A percentile compares a stretch with the other conserved stretches of the same genome.
Conservation (phyloP, 1,284 basidiomycete genomes). For the Trametes polyzona region DNA sequence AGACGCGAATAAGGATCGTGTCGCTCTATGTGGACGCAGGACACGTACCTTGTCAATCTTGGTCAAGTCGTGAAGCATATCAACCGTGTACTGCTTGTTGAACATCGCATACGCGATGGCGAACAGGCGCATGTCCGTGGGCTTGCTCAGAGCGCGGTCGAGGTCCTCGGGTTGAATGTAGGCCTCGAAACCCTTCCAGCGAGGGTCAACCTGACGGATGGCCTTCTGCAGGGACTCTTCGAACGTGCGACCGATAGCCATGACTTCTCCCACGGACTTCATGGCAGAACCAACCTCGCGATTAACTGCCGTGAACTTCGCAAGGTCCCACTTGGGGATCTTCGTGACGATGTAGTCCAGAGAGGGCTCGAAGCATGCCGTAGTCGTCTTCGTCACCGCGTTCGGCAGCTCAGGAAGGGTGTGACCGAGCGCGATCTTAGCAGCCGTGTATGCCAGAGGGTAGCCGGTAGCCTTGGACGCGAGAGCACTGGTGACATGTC, state of each 20-base stretch:
- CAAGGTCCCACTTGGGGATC: slow-evolving; percentile 99
- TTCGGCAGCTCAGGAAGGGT: slow-evolving; percentile 98
- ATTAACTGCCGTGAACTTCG: slow-evolving; percentile 94
- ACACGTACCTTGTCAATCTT: slow-evolving; percentile 90
- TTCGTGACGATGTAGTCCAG: slow-evolving; percentile 99
- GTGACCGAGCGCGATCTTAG: slow-evolving; percentile 98
- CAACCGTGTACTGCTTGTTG: slow-evolving; percentile 89
- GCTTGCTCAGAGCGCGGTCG: slow-evolving; percentile 74
- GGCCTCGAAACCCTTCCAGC: slow-evolving; percentile 83
- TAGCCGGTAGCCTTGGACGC: slow-evolving; percentile 99
- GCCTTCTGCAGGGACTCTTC: slow-evolving; percentile 99
- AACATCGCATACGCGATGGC: slow-evolving; percentile 98
- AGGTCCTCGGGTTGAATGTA: slow-evolving; percentile 85
- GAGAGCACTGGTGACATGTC: slow-evolving; percentile 63
- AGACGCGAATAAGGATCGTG: slow-evolving; percentile 8
- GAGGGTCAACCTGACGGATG: slow-evolving; percentile 95
- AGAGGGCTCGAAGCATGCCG: slow-evolving; percentile 99
- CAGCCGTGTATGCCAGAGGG: slow-evolving; percentile 98
- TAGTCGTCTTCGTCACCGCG: slow-evolving; percentile 99
- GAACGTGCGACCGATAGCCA: slow-evolving; percentile 99
- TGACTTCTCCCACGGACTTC: slow-evolving; percentile 99
- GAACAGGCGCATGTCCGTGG: slow-evolving; percentile 94
- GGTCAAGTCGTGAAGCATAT: slow-evolving; percentile 90
- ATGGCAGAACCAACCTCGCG: slow-evolving; percentile 96
- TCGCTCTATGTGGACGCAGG: not conserved